Evolutionary conservation across 2,329 filamentous ascomycete species (phyloP).

Genomic region (Tetracladium maxilliforme): DNA sequence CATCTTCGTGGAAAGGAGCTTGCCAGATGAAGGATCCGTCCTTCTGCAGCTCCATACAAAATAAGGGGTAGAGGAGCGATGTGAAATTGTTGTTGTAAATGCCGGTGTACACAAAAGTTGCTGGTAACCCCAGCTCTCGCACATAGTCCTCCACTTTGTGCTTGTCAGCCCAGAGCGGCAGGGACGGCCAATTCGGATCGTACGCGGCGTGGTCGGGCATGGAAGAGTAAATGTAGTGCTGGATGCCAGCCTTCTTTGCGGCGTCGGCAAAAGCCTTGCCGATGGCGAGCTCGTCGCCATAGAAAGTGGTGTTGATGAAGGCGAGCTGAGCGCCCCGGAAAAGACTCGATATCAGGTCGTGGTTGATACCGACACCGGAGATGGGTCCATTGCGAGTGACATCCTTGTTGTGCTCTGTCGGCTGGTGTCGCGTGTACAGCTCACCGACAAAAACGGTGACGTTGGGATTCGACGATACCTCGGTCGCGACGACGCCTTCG

Average conservation of each 20-base stretch:
- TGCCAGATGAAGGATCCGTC: conserved; percentile 88
- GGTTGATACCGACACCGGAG: conserved; percentile 60
- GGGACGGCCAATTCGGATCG: conserved; percentile 58
- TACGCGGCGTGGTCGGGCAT: conserved; percentile 91
- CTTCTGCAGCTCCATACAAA: conserved; percentile 78
- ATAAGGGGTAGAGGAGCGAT: conserved; percentile 78
- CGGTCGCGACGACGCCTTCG: conserved; percentile 76
- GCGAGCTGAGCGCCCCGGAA: conserved; percentile 78
- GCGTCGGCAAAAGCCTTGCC: conserved; percentile 81
- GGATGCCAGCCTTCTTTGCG: conserved; percentile 68
- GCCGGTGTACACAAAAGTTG: conserved; percentile 89
- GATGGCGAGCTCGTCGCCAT: conserved; percentile 85
- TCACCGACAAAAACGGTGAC: conserved; percentile 51
- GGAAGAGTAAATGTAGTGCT: conserved; percentile 91
- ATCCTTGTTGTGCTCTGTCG: conserved; percentile 38
- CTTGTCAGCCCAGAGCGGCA: conserved; percentile 87
- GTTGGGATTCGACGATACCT: conserved; percentile 70
- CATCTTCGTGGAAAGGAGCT: conserved; percentile 82
- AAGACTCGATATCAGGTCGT: conserved; percentile 57
- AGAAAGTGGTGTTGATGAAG: conserved; percentile 96
- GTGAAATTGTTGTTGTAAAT: conserved; percentile 99
- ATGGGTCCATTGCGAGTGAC: conserved; percentile 56
- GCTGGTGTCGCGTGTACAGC: conserved; percentile 38
- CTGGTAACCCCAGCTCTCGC: conserved; percentile 63
- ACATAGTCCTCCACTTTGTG: conserved; percentile 88